Evolutionary conservation across 2,329 filamentous ascomycete species (phyloP).

Genomic region (Penicillium expansum): DNA sequence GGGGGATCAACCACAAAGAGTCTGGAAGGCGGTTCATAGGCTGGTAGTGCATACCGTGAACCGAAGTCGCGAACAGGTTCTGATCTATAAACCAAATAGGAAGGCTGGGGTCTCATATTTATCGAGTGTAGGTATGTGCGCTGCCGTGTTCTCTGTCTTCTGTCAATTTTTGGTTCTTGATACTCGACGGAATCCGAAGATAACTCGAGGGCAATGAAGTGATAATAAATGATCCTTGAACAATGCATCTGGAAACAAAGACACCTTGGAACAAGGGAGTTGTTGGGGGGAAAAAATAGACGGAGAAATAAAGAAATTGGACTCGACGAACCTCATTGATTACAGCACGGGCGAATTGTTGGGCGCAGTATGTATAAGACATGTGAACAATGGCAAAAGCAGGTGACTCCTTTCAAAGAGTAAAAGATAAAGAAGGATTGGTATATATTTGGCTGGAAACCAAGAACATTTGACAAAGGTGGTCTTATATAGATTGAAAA

Average conservation of each 20-base stretch:
- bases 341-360: not conserved
- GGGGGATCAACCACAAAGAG: not conserved
- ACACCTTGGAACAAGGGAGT: not conserved
- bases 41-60: not conserved
- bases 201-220: not conserved
- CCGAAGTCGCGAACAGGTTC: not conserved
- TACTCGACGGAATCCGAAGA: not conserved
- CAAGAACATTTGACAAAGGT: not conserved
- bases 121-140: not conserved
- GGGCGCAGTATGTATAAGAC: not conserved
- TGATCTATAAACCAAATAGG: not conserved
- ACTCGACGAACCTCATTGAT: not conserved
- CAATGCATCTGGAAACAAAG: not conserved
- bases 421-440: not conserved
- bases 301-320: not conserved
- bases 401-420: conserved; percentile 24
- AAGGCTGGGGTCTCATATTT: not conserved
- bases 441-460: not conserved
- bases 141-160: not conserved
- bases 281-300: not conserved
- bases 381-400: conserved; percentile 18
- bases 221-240: not conserved
- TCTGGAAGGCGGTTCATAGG: not conserved
- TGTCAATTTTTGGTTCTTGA: not conserved
- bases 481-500: not conserved